phyloP scores from a whole-genome alignment of 495 filamentous ascomycete genomes.

The Terfezia boudieri region DNA sequence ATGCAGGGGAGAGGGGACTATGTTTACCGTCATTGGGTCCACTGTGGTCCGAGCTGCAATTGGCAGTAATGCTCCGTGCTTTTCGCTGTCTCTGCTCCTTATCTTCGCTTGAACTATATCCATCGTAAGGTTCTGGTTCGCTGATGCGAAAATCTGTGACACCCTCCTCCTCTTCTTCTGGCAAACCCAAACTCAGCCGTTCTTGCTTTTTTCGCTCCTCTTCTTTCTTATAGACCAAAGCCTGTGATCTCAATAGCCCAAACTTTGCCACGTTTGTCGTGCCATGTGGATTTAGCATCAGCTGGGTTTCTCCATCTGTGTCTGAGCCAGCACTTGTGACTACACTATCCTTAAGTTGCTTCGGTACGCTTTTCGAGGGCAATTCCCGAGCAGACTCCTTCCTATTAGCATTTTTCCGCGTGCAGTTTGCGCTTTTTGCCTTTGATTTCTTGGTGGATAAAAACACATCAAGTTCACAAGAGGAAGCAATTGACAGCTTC shows the following conservation, averaged over 20 bases:
- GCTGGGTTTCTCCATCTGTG: not conserved
- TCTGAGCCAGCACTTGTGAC: no score
- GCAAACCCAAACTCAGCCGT: not conserved
- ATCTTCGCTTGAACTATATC: not conserved
- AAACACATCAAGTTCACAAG: no score
- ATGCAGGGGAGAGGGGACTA: no score
- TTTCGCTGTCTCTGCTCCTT: not conserved
- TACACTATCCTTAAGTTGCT: no score
- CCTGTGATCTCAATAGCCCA: conserved; percentile 13
- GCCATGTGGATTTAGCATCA: conserved; percentile 7
- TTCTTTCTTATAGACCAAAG: conserved; percentile 8
- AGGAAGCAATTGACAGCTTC: no score
- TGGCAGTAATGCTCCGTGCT: not conserved
- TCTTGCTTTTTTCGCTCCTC: conserved; percentile 1
- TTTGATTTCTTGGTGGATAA: no score
- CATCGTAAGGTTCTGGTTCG: not conserved
- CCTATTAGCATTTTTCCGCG: no score
- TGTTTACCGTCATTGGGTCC: no score
- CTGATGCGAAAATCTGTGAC: not conserved
- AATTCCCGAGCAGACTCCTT: no score
- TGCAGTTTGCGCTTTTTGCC: no score
- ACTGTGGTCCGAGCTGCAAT: no score
- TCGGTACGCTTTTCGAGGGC: no score
- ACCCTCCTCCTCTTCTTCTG: not conserved
- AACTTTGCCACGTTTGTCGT: conserved; percentile 10